phyloP scores from a whole-genome alignment of 352 stramenopile species.

The Globisporangium canariense region DNA sequence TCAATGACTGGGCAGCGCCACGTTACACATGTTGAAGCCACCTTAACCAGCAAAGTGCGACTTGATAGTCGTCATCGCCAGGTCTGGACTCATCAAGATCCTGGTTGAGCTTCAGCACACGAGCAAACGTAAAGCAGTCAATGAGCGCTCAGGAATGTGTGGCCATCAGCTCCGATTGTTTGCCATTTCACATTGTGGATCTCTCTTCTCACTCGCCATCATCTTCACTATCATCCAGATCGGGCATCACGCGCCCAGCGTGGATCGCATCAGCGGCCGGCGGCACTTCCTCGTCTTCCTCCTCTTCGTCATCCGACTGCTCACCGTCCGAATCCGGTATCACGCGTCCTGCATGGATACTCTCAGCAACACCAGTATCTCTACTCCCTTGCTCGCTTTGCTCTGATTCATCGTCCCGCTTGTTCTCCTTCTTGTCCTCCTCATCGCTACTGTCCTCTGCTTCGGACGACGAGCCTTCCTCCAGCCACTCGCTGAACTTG shows the following conservation, averaged over 20 bases:
- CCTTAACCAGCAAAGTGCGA: background rate
- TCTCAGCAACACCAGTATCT: background rate
- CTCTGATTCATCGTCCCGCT: constrained; percentile 10
- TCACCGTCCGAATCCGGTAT: constrained; percentile 12
- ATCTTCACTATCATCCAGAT: constrained; percentile 43
- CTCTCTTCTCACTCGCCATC: constrained; percentile 14
- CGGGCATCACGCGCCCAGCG: constrained; percentile 50
- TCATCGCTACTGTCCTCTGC: constrained; percentile 26
- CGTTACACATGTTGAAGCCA: background rate
- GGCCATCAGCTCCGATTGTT: background rate
- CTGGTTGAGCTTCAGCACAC: background rate
- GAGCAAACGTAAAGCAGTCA: background rate
- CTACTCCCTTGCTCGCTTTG: background rate
- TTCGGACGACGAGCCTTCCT: constrained; percentile 68
- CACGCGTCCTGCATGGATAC: constrained; percentile 15
- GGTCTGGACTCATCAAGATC: background rate
- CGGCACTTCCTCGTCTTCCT: constrained; percentile 21
- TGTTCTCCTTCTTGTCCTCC: background rate
- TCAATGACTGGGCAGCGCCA: constrained; percentile 1
- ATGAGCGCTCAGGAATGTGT: background rate
- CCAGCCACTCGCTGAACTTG: constrained; percentile 94
- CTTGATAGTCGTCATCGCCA: background rate
- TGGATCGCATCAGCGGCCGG: constrained; percentile 29
- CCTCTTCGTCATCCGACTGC: constrained; percentile 19
- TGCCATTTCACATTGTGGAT: background rate